phyloP scores from a whole-genome alignment of 176 grass and related monocot species.

The Ampelocalamus luodianensis region DNA sequence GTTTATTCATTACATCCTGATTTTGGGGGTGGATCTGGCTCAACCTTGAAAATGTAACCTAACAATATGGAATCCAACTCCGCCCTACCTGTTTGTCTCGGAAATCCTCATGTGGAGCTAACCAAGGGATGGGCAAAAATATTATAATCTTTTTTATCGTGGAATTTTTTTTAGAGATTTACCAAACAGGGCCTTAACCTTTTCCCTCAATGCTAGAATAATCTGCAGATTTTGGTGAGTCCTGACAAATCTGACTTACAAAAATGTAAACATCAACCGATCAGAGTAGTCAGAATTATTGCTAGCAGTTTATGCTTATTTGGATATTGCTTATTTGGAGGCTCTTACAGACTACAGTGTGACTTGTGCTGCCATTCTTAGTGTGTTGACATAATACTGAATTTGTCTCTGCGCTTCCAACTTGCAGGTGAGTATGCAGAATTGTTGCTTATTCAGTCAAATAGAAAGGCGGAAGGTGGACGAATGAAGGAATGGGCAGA shows the following conservation, averaged over 20 bases:
- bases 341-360: too few relatives aligned
- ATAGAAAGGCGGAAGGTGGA: conserved; percentile 84
- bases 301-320: neutral
- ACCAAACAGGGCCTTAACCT: neutral
- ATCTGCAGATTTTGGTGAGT: neutral
- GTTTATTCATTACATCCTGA: too few relatives aligned
- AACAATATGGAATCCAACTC: too few relatives aligned
- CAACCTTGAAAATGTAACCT: too few relatives aligned
- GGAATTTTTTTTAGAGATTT: neutral
- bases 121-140: neutral
- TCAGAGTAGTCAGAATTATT: neutral
- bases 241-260: neutral
- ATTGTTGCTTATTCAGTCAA: conserved; percentile 77
- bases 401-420: conserved; percentile 28
- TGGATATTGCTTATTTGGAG: conserved; percentile 5
- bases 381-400: conserved; percentile 16
- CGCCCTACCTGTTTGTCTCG: too few relatives aligned
- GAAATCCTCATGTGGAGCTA: neutral
- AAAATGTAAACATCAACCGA: neutral
- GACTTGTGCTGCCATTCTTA: neutral
- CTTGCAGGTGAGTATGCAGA: conserved; percentile 80
- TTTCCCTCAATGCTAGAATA: neutral
- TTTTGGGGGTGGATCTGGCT: too few relatives aligned
- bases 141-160: neutral
- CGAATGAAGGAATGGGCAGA: conserved; percentile 87